phyloP scores from a whole-genome alignment of 1,284 basidiomycete genomes.

The Ceratobasidium sp. region DNA sequence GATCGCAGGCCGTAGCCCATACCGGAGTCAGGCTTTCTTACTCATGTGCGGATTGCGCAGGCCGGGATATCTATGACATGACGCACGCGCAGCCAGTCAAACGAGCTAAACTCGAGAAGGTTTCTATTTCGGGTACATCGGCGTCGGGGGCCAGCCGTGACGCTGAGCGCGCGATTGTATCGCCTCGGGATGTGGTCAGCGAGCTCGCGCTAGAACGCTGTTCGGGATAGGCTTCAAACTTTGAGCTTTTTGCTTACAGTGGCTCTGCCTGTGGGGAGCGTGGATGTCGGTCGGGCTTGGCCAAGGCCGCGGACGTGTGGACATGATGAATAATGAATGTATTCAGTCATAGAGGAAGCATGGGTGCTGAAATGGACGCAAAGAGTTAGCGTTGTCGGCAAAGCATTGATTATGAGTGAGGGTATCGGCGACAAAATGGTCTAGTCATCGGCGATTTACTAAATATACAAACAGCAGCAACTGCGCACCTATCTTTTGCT shows the following conservation, averaged over 20 bases:
- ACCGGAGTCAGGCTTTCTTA: neutral
- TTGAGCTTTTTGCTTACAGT: no score
- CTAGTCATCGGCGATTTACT: neutral
- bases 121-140: neutral
- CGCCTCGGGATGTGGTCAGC: neutral
- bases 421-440: neutral
- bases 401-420: no score
- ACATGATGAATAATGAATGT: neutral
- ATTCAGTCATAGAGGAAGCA: neutral
- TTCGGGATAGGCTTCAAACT: neutral
- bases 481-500: neutral
- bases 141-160: neutral
- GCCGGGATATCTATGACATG: conserved; percentile 2
- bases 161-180: neutral
- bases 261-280: neutral
- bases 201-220: neutral
- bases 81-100: neutral
- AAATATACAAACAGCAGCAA: neutral
- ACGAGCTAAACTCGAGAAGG: neutral
- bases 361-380: neutral
- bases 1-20: neutral
- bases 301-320: neutral
- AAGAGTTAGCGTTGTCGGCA: neutral
- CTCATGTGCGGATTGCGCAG: neutral
- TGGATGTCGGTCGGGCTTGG: neutral